Conservation (phyloP, 768 basidiomycete genomes). For the Myochromella boudieri region DNA sequence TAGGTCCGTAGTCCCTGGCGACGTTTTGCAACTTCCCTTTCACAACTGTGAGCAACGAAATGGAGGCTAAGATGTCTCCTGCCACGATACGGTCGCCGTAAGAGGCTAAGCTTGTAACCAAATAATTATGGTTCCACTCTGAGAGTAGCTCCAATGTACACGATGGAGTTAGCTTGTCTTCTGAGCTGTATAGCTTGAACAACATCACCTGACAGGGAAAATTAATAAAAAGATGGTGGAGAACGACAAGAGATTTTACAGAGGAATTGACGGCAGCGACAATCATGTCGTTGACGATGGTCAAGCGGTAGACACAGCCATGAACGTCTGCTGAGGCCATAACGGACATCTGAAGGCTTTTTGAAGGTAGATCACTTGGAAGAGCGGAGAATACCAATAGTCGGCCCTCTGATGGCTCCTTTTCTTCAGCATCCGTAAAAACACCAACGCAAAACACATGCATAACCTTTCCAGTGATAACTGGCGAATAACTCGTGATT, state of each 20-base stretch:
- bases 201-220: conserved; percentile 41
- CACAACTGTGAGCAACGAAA: conserved; percentile 62
- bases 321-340: conserved; percentile 44
- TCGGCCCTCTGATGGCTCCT: conserved; percentile 56
- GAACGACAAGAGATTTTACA: conserved; percentile 32
- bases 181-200: conserved; percentile 37
- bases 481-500: conserved; percentile 35
- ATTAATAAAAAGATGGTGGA: conserved; percentile 2
- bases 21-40: conserved; percentile 47
- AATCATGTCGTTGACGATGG: conserved; percentile 47
- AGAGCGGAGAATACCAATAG: conserved; percentile 54
- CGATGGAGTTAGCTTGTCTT: conserved; percentile 28
- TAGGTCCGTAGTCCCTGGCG: conserved; percentile 72
- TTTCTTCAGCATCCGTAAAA: conserved; percentile 41
- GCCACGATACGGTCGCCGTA: conserved; percentile 56
- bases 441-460: conserved; percentile 54
- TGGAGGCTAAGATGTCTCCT: conserved; percentile 81
- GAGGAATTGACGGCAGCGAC: conserved; percentile 76
- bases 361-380: conserved; percentile 21
- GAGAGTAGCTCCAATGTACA: conserved; percentile 42
- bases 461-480: conserved; percentile 27
- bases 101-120: conserved; percentile 65
- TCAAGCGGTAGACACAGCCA: conserved; percentile 73
- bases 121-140: conserved; percentile 82
- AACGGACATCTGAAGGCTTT: conserved; percentile 32